Evolutionary conservation across 1,139 yeast genomes (phyloP), one percentile per base, ranked within the genome.

Genomic region (Geotrichum reessii): DNA sequence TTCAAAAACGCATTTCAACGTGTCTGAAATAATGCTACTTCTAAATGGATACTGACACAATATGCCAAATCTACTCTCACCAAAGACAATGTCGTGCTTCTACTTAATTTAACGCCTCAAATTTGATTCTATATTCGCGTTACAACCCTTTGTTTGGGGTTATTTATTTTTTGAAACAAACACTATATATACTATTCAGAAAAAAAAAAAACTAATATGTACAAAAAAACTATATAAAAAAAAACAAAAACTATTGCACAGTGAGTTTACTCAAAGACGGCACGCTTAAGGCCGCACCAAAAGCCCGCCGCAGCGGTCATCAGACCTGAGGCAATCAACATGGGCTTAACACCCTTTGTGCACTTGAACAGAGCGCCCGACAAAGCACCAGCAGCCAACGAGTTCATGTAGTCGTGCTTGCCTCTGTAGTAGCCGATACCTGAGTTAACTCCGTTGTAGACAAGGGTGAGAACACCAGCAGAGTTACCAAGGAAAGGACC

Each of bases 401-500:
- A 87, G 74, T 93, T 93, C 59, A 76, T 71, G 67, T 86, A 86
- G 73, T 93, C 98, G 73, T 92, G 98, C 72, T 85, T 82, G 58
- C 95, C 97, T 75, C 97, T 85, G 58, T 69, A 67, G 53, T 83
- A 81, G 71, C 90, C 98, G 65, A 93, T 79, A 17, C 86, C 72
- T 42, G 95, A 84, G 74, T 91, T 93, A 66, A 90, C 79, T 66
- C 92, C 74, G 76, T 93, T 93, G 75, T 93, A 93, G 62, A 88
- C 82, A 68, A 93, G 76, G 42, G 97, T 97, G 68, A 93, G 80
- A 24, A 91, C 96, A 76, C 98, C 99, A 12, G 97, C 95, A 53
- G 87, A 85, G 77, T 93, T 93, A 66, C 98, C 99, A 71, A 92
- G 76, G 74, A 83, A 92, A 33, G 99, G 99, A 59, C 99, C 99